Evolutionary conservation across 352 stramenopile genomes (phyloP).

Genomic region (Pythium aristosporum): DNA sequence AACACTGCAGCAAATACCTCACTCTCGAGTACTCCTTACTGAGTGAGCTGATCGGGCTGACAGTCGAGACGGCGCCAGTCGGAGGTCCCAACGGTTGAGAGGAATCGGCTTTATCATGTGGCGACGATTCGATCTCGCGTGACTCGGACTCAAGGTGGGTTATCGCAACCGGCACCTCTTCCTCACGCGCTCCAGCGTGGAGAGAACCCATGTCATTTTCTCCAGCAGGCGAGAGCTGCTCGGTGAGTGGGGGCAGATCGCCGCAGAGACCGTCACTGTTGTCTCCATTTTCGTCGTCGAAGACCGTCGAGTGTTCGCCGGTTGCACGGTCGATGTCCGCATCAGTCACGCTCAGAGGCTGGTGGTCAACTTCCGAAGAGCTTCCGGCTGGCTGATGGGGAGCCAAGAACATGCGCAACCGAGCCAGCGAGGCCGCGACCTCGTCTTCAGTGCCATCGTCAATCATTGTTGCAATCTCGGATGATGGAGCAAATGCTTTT

Average conservation of each 20-base stretch:
- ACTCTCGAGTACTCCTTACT: constrained; percentile 63
- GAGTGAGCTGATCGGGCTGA: constrained; percentile 39
- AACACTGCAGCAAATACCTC: constrained; percentile 69
- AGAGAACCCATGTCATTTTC: neutral
- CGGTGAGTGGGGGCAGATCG: constrained; percentile 13
- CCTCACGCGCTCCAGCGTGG: neutral
- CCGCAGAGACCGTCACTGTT: constrained; percentile 9
- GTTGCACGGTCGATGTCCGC: neutral
- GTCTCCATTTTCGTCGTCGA: constrained; percentile 2
- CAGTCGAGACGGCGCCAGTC: constrained; percentile 40
- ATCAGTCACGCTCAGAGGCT: neutral
- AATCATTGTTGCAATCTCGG: constrained; percentile 3
- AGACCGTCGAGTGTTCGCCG: neutral
- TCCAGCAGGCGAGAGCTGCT: constrained; percentile 1
- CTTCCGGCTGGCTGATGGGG: constrained; percentile 21
- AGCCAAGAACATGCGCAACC: constrained; percentile 36
- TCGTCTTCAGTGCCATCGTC: constrained; percentile 15
- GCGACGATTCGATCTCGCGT: neutral
- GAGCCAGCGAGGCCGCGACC: constrained; percentile 29
- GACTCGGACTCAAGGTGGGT: neutral
- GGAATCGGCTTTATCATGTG: constrained; percentile 19
- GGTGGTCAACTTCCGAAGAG: neutral
- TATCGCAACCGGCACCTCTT: neutral
- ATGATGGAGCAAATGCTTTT: neutral
- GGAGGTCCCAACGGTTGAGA: constrained; percentile 27